Conservation (phyloP, 2,329 filamentous ascomycete genomes). For the Hypoxylon sp. region DNA sequence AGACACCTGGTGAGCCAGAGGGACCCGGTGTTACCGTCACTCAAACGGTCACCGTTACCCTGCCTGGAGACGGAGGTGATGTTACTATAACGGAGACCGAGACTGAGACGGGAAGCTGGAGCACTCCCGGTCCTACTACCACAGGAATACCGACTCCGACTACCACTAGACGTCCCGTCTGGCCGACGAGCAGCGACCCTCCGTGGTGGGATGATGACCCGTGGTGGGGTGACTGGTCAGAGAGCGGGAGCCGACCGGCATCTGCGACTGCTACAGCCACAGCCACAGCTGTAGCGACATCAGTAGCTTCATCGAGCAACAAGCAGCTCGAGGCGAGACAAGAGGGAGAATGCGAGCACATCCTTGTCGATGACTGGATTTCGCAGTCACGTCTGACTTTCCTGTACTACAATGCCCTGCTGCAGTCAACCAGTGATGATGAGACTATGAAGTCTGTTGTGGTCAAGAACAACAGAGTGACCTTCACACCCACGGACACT, state of each 20-base stretch:
- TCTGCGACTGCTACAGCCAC: constrained; percentile 9
- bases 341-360: constrained; percentile 48
- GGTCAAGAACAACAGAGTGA: constrained; percentile 59
- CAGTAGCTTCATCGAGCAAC: constrained; percentile 1
- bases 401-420: constrained; percentile 67
- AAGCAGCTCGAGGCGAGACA: constrained; percentile 19
- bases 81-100: constrained; percentile 9
- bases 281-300: background rate
- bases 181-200: constrained; percentile 17
- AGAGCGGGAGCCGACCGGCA: background rate
- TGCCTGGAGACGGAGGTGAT: constrained; percentile 11
- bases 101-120: constrained; percentile 17
- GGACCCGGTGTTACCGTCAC: constrained; percentile 11
- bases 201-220: constrained; percentile 32
- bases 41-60: constrained; percentile 18
- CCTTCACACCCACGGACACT: constrained; percentile 58
- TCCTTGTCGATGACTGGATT: constrained; percentile 67
- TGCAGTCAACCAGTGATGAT: constrained; percentile 64
- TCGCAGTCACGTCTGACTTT: constrained; percentile 70
- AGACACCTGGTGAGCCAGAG: constrained; percentile 2
- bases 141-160: constrained; percentile 10
- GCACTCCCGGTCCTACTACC: constrained; percentile 11
- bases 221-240: constrained; percentile 21
- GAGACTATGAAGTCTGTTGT: constrained; percentile 64
- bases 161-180: constrained; percentile 10